Evolutionary conservation across 1,139 yeast genomes (phyloP), one percentile per base, ranked within the genome.

Genomic region (Yamadazyma atlantica): DNA sequence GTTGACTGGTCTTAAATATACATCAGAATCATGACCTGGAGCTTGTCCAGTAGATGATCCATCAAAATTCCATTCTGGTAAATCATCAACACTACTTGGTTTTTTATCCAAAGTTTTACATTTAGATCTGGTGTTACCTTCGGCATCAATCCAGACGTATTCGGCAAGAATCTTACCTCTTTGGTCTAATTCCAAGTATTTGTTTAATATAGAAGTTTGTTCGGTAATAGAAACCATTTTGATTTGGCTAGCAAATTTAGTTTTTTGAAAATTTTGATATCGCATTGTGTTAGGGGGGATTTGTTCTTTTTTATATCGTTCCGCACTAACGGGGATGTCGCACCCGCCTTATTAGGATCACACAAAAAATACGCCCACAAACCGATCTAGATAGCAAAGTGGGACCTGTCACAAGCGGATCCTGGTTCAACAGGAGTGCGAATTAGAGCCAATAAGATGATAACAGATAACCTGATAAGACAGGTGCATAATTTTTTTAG

Each of bases 1-100:
- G 42, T 97, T 88, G 51, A 80, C 95, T 15, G 98, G 98, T 69
- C 96, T 84, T 59, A 92, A 75, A 67, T 88, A 89, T 48, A 92
- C 80, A 63, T 92, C 98, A 36, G 97, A 89, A 73, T 92, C 92
- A 66, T 86, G 83, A 54, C 98, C 98, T 57, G 97, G 97, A 42
- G 98, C 98, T 75, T 92, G 98, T 51, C 88, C 92, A 37, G 98
- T 92, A 24, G 97, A 89, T 34, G 97, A 90, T 68, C 98, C 98
- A 66, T 92, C 98, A 58, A 92, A 92, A 79, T 92, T 92, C 98
- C 98, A 92, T 69, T 90, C 97, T 52, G 97, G 97, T 54, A 92
- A 77, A 59, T 92, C 96, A 48, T 86, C 94, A 40, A 87, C 75
- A 32, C 84, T 72, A 35, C 78, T 59, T 42, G 95, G 87, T 57